These are phyloP conservation scores for Citrus inodora DNA, from an alignment of 345 rosid genomes.

Conservation along the genomic window DNA sequence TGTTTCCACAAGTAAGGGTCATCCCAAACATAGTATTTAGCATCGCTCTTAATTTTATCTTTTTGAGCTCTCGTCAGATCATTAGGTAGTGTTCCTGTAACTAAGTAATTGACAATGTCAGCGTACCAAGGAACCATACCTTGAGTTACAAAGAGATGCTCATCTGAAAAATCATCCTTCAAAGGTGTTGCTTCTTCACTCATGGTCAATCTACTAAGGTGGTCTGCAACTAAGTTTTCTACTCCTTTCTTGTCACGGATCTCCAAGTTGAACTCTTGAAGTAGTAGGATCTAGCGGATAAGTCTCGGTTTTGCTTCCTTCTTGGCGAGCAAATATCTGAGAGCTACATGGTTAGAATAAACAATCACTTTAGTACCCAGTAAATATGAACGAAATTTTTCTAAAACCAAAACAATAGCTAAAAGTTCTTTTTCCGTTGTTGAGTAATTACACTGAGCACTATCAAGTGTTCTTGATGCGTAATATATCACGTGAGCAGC, in stretches of 20 bases:
- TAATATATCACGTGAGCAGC: no score
- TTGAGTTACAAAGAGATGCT: not conserved
- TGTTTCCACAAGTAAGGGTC: no score
- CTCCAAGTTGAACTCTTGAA: no score
- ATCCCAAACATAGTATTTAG: no score
- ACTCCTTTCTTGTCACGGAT: no score
- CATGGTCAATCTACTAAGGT: no score
- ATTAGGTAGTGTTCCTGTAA: not conserved
- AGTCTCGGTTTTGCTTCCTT: not conserved
- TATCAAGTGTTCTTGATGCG: no score
- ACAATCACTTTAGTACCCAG: not conserved
- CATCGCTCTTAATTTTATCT: not conserved
- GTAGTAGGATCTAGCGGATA: not conserved
- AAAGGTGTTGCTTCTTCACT: not conserved
- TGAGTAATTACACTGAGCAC: no score
- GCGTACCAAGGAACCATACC: not conserved
- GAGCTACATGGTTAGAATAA: not conserved
- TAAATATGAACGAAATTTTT: not conserved
- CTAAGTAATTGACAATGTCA: not conserved
- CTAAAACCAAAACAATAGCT: no score
- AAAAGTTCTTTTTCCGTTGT: not conserved
- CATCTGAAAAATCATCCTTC: not conserved
- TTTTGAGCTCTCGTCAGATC: not conserved
- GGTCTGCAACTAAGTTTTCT: no score
- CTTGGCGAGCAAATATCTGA: not conserved